Evolutionary conservation across 805 yeast species (phyloP), one percentile per base, ranked within the genome.

Genomic region (Lachancea sp.): DNA sequence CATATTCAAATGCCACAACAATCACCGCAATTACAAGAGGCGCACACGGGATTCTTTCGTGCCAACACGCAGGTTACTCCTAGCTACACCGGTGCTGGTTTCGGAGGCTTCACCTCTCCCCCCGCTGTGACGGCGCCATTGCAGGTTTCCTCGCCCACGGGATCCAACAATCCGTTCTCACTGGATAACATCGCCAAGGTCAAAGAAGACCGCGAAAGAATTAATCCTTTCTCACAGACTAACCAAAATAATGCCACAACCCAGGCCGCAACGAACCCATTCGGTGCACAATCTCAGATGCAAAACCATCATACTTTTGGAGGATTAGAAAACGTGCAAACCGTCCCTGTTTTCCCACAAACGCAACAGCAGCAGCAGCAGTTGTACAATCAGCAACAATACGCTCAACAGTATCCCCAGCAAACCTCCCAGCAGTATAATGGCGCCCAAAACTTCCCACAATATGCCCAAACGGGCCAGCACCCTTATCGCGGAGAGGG

Each of bases 11-110:
- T 43, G 37, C 54, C 46, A 15, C 35, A 32, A n/a, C 35, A 32
- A 18, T 56, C 43, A 29, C 50, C 44, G n/a, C 65, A 55, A 16
- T 46, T 48, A 17, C 61, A 50, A 45, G 24, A 43, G 4, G 46
- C 41, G 23, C 52, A 48, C 25, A 52, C 60, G 1, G 60, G 60
- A 12, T 52, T 56, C 36, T 55, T 43, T 43, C 50, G 63, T 13
- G 43, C 58, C 7, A 51, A 51, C 36, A 36, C 48, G 31, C 58
- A 49, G 29, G 47, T 65, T 11, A 56, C 52, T 13, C 60, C 67
- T 13, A 51, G 66, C 3, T 68, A 61, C 46, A 76, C 81, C 5
- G 82, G 81, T 11, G 70, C 70, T 25, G 83, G 83, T 0, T 77
- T 77, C 57, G 82, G 82, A 9, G 78, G 77, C 1, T 72, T 69